Conservation (phyloP, 1,139 yeast species). For the Hyphopichia buzzinii region DNA sequence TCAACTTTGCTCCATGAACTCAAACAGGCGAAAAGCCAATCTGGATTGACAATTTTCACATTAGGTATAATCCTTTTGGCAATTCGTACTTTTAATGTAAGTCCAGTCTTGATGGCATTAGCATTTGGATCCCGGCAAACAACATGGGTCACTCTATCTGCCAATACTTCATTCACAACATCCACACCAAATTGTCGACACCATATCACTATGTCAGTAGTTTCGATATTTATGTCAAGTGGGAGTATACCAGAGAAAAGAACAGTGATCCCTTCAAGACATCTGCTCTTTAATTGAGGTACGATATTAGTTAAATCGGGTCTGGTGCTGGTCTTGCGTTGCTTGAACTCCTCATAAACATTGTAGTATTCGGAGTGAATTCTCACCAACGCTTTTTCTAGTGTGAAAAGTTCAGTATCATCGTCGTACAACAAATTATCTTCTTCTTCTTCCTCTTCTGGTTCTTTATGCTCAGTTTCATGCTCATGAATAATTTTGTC, state of each 20-base stretch:
- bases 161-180: slow-evolving; percentile 70
- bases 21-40: slow-evolving; percentile 88
- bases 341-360: slow-evolving; percentile 30
- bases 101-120: slow-evolving; percentile 25
- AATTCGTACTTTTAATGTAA: slow-evolving; percentile 71
- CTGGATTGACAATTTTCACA: slow-evolving; percentile 82
- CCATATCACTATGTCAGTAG: slow-evolving; percentile 89
- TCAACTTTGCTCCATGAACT: slow-evolving; percentile 73
- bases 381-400: slow-evolving; percentile 60
- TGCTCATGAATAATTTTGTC: slow-evolving; percentile 51
- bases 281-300: slow-evolving; percentile 66
- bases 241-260: slow-evolving; percentile 88
- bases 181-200: slow-evolving; percentile 88
- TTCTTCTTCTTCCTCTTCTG: slow-evolving; percentile 36
- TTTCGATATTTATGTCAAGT: slow-evolving; percentile 63
- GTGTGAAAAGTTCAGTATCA: slow-evolving; percentile 67
- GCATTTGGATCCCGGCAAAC: slow-evolving; percentile 75
- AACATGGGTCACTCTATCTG: slow-evolving; percentile 77
- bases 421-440: slow-evolving; percentile 71
- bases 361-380: slow-evolving; percentile 70
- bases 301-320: slow-evolving; percentile 69
- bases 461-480: slow-evolving; percentile 15
- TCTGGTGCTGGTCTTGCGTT: slow-evolving; percentile 11
- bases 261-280: slow-evolving; percentile 67
- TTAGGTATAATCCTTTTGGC: slow-evolving; percentile 64